phyloP scores from a whole-genome alignment of 225 moss, liverwort and hornwort genomes.

The Polytrichum commune region DNA sequence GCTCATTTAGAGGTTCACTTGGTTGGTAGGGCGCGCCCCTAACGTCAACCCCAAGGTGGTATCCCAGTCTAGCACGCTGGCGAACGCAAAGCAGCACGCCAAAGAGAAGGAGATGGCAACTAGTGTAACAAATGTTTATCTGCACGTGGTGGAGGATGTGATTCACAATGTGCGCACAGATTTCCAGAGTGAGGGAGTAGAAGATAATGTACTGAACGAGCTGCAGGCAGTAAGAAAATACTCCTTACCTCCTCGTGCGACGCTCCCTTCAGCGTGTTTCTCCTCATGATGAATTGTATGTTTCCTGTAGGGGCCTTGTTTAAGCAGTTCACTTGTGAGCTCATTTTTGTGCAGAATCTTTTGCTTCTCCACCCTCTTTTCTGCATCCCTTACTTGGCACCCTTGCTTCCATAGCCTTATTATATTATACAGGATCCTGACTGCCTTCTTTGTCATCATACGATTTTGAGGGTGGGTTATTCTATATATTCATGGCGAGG shows the following conservation, averaged over 20 bases:
- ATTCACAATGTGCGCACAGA: slow-evolving; percentile 67
- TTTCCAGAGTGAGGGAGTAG: slow-evolving; percentile 88
- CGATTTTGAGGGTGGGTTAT: no score
- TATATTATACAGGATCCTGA: no score
- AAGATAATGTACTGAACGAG: slow-evolving; percentile 84
- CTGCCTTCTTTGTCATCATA: no score
- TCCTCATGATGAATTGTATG: no score
- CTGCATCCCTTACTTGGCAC: no score
- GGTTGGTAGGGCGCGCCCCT: neutral
- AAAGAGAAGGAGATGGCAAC: slow-evolving; percentile 56
- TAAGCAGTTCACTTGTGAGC: no score
- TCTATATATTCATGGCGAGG: no score
- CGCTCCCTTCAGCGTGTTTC: neutral
- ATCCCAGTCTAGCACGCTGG: slow-evolving; percentile 33
- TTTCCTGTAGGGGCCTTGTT: no score
- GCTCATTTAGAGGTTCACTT: neutral
- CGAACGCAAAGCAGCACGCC: slow-evolving; percentile 41
- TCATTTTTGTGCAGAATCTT: no score
- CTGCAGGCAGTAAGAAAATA: slow-evolving; percentile 58
- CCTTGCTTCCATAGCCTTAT: no score
- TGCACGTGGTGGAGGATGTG: slow-evolving; percentile 80
- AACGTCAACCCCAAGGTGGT: no score
- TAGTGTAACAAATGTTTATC: slow-evolving; percentile 64
- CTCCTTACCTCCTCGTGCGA: neutral
- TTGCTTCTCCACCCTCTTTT: no score